Evolutionary conservation across 495 filamentous ascomycete genomes (phyloP), one percentile per base, ranked within the genome.

Genomic region (Penicillium crystallinum): DNA sequence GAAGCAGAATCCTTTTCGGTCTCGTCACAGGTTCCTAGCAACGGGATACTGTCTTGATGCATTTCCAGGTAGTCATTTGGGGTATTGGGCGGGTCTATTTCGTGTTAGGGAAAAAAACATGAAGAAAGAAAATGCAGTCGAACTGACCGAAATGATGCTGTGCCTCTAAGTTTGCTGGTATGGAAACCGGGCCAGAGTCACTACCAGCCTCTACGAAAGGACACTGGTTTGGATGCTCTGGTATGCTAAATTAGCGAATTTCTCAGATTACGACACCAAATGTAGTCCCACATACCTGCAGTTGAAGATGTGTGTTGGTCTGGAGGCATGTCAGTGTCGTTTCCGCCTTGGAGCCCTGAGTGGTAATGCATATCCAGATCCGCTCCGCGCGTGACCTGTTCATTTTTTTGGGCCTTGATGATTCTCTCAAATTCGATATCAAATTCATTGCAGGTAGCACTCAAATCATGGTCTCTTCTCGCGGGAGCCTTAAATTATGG

Each of bases 11-110:
- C 21, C 33, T 44, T 44, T 6, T 46, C 22, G 21, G 33, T 45
- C 50, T 53, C 22, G 25, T 46, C 4, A 35, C 34, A 51, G 25
- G 2, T 40, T 51, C 36, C 29, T 51, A 45, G 29, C 41, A 21
- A 49, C 27, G 33, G 33, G 15, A 42, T 40, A 34, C 48, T 51
- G 11, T 21, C 48, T 51, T 14, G 40, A 22, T 15, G 29, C 12
- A 12, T 25, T 23, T 21, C 37, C 15, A 44, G 39, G 0, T 35
- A 18, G 33, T 52, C 49, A n/a, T 27, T 37, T 35, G 22, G 31
- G 22, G 49, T 2, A 41, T 23, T 41, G 4, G 19, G 38, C 6
- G 41, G 41, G 15, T 21, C 41, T 45, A 17, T 0, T 45, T 30
- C 19, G 3, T 19, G 4, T 45, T 45, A 45, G 41, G 14, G 41